Evolutionary conservation across 169 alveolate species (phyloP), one percentile per base, ranked within the genome.

Genomic region (Cryptosporidium sp.): DNA sequence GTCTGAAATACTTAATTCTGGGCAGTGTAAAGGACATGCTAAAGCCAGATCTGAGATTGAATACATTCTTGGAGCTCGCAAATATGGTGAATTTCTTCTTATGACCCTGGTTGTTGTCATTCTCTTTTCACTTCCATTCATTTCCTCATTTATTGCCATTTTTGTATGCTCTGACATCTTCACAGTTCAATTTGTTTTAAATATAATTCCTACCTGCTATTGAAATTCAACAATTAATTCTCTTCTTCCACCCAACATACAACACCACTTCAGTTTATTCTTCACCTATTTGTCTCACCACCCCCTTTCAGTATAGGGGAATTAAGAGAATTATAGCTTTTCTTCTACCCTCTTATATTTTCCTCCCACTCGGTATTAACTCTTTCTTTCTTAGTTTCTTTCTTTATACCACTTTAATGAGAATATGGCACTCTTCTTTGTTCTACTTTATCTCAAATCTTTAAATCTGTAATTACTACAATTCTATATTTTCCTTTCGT

Each of bases 1-100:
- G 71, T 96, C 97, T 10, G 85, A 68, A 42, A 86, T 61, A 44
- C 87, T 86, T 29, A 73, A 52, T 45, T 72, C 91, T 23, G 92
- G 92, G 62, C 89, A 80, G 65, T 80, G 89, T 33, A 80, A 35
- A 14, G 89, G 89, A 21, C 89, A 80, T 14, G 89, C 89, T 33
- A 80, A 35, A 7, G 89, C 89, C 68, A 80, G 31, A 44, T 80
- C 89, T 16, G 89, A 80, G 23, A 80, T 80, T 12, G 89, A 80
- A 65, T 80, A 80, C 89, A 80, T 80, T 23, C 89, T 60, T 16
- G 89, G 89, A 23, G 89, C 89, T 33, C 89, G 65, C n/a, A 80
- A 51, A 65, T 62, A 80, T 3, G 89, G 89, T 12, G 89, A 80
- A 65, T 48, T 80, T 48, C 89, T 60, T 29, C 62, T 23, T 10